These are phyloP conservation scores for Aeschynomene evenia DNA, from an alignment of 306 rosid species.

Conservation along the genomic window DNA sequence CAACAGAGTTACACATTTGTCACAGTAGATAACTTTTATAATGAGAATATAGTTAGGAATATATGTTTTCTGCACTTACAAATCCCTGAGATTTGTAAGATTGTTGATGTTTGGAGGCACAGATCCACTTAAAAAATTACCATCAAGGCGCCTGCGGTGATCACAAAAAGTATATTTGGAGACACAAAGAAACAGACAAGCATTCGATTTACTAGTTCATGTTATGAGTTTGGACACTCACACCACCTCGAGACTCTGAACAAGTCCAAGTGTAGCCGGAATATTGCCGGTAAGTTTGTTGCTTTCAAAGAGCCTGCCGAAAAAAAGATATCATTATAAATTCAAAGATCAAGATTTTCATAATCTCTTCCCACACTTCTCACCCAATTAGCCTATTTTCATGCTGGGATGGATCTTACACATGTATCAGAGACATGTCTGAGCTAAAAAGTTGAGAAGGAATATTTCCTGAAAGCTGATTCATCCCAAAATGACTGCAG, in stretches of 20 bases:
- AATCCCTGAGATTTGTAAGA: conserved; percentile 36
- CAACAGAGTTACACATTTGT: background rate
- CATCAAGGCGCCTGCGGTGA: conserved; percentile 61
- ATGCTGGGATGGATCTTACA: conserved; percentile 44
- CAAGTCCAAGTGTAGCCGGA: conserved; percentile 61
- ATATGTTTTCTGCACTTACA: conserved; percentile 47
- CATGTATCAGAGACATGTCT: conserved; percentile 52
- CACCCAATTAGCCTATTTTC: background rate
- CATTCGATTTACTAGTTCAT: background rate
- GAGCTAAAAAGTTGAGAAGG: conserved; percentile 58
- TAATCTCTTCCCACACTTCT: background rate
- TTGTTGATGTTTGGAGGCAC: conserved; percentile 50
- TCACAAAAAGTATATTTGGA: conserved; percentile 18
- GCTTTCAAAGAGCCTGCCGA: conserved; percentile 63
- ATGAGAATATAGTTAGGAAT: background rate
- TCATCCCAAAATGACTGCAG: conserved; percentile 65
- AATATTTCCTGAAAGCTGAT: conserved; percentile 53
- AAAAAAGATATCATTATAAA: background rate
- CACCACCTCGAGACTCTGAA: conserved; percentile 51
- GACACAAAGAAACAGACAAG: background rate
- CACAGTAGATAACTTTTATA: background rate
- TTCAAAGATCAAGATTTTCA: background rate
- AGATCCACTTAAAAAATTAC: conserved; percentile 40
- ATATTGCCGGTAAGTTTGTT: conserved; percentile 54
- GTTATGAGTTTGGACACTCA: conserved; percentile 48